These are phyloP conservation scores for Sinapis alba DNA, from an alignment of 441 rosid genomes.

Conservation along the genomic window DNA sequence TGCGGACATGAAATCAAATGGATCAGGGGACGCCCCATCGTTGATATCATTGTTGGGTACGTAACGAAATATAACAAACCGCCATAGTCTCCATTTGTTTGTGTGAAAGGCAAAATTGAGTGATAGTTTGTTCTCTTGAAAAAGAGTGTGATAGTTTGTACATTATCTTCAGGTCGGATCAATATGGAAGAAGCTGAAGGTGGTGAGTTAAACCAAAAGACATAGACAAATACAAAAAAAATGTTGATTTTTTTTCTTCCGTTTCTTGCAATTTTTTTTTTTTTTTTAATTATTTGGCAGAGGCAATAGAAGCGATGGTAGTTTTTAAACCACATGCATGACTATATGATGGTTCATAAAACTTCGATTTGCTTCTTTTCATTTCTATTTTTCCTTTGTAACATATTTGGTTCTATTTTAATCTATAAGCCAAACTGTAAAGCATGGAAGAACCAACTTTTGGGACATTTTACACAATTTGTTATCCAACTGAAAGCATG, in stretches of 20 bases:
- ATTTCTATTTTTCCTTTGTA: conserved; percentile 19
- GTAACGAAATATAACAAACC: neutral
- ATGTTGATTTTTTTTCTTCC: neutral
- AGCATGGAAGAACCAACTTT: conserved; percentile 23
- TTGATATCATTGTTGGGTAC: conserved; percentile 84
- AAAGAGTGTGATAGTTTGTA: conserved; percentile 6
- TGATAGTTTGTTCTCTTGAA: conserved; percentile 1
- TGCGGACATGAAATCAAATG: conserved; percentile 58
- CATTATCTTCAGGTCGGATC: conserved; percentile 35
- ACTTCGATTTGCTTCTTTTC: conserved; percentile 21
- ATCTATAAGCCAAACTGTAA: conserved; percentile 31
- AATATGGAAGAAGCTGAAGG: conserved; percentile 42
- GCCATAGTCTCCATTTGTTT: neutral
- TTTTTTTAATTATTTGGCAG: conserved; percentile 16
- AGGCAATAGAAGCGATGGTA: conserved; percentile 8
- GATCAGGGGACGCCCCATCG: conserved; percentile 73
- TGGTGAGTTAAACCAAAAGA: conserved; percentile 31
- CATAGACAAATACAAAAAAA: conserved; percentile 14
- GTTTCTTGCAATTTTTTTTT: too few relatives aligned
- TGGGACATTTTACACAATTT: neutral
- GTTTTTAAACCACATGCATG: conserved; percentile 19
- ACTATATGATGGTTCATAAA: conserved; percentile 19
- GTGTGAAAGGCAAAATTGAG: neutral
- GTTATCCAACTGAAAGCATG: neutral
- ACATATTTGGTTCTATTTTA: conserved; percentile 16